Conservation (phyloP, 805 yeast species). For the Pichia thaimueangensis region DNA sequence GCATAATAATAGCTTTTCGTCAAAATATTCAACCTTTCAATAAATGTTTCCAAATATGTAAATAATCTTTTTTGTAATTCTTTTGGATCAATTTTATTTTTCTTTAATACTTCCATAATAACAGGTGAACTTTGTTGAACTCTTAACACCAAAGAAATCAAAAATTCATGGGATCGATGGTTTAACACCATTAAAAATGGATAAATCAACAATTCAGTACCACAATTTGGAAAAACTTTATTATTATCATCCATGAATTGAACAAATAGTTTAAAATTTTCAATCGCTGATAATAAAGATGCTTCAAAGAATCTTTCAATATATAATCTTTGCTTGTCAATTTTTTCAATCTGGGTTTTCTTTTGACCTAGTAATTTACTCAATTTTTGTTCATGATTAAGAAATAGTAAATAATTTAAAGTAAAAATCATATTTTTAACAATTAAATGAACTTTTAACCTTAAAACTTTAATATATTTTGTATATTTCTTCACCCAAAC, state of each 20-base stretch:
- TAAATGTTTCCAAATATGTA: constrained; percentile 29
- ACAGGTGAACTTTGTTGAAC: constrained; percentile 33
- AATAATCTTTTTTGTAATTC: constrained; percentile 30
- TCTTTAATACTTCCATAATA: constrained; percentile 27
- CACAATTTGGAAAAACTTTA: constrained; percentile 29
- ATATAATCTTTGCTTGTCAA: constrained; percentile 28
- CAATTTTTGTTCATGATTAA: constrained; percentile 34
- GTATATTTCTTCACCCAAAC: constrained; percentile 19
- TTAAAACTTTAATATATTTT: constrained; percentile 23
- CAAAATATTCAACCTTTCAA: constrained; percentile 31
- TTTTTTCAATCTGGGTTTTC: constrained; percentile 24
- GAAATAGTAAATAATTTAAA: constrained; percentile 40
- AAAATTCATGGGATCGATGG: constrained; percentile 51
- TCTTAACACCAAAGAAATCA: constrained; percentile 49
- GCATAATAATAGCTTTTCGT: constrained; percentile 40
- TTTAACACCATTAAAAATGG: constrained; percentile 48
- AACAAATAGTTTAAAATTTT: constrained; percentile 32
- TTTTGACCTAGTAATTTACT: constrained; percentile 27
- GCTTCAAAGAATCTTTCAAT: constrained; percentile 32
- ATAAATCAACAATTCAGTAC: constrained; percentile 41
- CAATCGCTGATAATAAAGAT: constrained; percentile 31
- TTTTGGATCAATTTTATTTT: constrained; percentile 30
- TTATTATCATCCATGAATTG: constrained; percentile 27
- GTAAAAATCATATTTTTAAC: constrained; percentile 45
- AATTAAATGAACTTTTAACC: constrained; percentile 28